phyloP scores from a whole-genome alignment of 1,284 basidiomycete genomes.

The Fistulinella cinereoalba region DNA sequence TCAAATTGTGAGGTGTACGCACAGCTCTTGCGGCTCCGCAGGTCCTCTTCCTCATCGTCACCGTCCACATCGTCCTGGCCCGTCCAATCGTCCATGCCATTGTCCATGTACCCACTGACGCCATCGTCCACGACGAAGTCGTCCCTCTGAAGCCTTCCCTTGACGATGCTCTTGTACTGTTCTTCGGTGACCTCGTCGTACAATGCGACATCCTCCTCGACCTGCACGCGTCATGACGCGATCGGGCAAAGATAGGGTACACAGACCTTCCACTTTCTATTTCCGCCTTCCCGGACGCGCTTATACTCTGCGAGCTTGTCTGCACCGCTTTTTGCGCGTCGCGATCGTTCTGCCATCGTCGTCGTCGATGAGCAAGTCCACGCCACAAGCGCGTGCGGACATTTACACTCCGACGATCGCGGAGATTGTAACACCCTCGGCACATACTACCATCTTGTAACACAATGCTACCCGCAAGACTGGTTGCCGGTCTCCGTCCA shows the following conservation, averaged over 20 bases:
- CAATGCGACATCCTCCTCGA: constrained; percentile 68
- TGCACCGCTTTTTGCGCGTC: constrained; percentile 37
- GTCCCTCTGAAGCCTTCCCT: constrained; percentile 81
- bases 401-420: constrained; percentile 25
- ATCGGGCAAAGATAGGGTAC: not conserved
- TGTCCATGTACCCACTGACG: constrained; percentile 89
- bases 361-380: constrained; percentile 13
- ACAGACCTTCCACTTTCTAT: constrained; percentile 46
- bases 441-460: not conserved
- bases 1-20: constrained; percentile 13
- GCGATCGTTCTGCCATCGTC: constrained; percentile 29
- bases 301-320: constrained; percentile 52
- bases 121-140: constrained; percentile 98
- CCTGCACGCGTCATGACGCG: constrained; percentile 33
- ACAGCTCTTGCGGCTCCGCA: constrained; percentile 43
- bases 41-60: constrained; percentile 37
- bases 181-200: constrained; percentile 95
- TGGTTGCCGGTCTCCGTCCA: constrained; percentile 12
- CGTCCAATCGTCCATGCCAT: constrained; percentile 93
- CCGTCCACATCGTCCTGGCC: constrained; percentile 49
- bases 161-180: constrained; percentile 86
- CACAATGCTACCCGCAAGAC: constrained; percentile 21
- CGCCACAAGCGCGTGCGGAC: constrained; percentile 29
- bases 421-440: constrained; percentile 3
- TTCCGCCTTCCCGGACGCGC: constrained; percentile 47